phyloP scores from a whole-genome alignment of 2,329 filamentous ascomycete genomes.

The Fusarium sp. region DNA sequence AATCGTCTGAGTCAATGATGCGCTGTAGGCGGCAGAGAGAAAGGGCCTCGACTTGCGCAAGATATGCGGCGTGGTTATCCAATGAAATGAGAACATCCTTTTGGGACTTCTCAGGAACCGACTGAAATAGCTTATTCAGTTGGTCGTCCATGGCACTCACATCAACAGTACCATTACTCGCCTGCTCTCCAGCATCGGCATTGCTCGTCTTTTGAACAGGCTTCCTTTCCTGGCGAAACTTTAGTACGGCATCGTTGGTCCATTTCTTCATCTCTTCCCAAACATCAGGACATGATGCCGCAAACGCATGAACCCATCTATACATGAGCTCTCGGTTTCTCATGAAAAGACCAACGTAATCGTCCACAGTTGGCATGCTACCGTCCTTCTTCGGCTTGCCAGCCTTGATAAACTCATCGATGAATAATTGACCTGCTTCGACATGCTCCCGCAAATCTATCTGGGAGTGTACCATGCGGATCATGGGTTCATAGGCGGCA shows the following conservation, averaged over 20 bases:
- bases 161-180: conserved; percentile 11
- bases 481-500: conserved; percentile 77
- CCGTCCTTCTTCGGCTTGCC: conserved; percentile 56
- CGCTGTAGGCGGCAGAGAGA: conserved; percentile 66
- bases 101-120: conserved; percentile 60
- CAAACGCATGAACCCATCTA: conserved; percentile 76
- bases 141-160: conserved; percentile 52
- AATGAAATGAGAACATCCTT: conserved; percentile 61
- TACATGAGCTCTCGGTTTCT: conserved; percentile 73
- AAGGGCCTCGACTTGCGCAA: conserved; percentile 62
- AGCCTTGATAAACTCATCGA: conserved; percentile 75
- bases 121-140: conserved; percentile 55
- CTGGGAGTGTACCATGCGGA: conserved; percentile 75
- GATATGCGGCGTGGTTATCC: conserved; percentile 70
- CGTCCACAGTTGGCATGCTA: conserved; percentile 70
- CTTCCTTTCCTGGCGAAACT: conserved; percentile 58
- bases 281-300: conserved; percentile 74
- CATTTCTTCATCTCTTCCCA: conserved; percentile 70
- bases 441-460: conserved; percentile 78
- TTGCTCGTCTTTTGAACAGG: background rate
- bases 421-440: conserved; percentile 72
- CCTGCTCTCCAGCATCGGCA: background rate
- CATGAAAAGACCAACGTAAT: conserved; percentile 74
- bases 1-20: conserved; percentile 59
- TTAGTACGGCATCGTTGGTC: conserved; percentile 65